Percentiles rank a stretch among this genome's conserved stretches.
phyloP scores from a whole-genome alignment of 139 green algal genomes.

The Chlorella vulgaris region DNA sequence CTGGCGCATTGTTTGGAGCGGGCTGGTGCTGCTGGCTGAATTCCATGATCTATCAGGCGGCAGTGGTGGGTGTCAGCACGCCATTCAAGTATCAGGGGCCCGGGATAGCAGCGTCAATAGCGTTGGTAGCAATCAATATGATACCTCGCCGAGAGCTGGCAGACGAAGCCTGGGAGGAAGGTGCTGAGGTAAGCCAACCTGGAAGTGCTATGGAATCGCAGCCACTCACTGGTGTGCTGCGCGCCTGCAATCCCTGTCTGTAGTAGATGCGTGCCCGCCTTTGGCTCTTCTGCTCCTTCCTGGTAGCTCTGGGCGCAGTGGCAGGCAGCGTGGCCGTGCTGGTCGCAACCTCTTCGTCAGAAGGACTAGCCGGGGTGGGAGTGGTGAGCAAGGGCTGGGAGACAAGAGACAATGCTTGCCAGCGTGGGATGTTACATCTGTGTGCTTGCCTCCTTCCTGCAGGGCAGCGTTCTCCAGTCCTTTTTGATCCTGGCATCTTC shows the following conservation, averaged over 20 bases:
- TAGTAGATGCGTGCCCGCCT: constrained; percentile 42
- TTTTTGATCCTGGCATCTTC: constrained; percentile 42
- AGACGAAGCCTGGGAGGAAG: constrained; percentile 33
- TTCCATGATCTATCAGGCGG: constrained; percentile 39
- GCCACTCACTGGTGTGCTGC: background rate
- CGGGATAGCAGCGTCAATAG: constrained; percentile 36
- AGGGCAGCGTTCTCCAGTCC: constrained; percentile 51
- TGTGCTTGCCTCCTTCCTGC: constrained; percentile 7
- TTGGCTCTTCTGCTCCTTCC: constrained; percentile 54
- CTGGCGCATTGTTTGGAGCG: constrained; percentile 50
- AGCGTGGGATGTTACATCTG: background rate
- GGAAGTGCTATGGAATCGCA: background rate
- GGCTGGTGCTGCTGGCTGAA: constrained; percentile 50
- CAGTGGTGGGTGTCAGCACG: constrained; percentile 7
- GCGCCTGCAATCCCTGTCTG: background rate
- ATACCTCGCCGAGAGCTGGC: constrained; percentile 41
- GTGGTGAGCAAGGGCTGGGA: constrained; percentile 39
- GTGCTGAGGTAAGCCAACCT: constrained; percentile 28
- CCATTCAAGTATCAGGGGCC: constrained; percentile 54
- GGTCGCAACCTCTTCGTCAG: constrained; percentile 1
- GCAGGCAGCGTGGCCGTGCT: constrained; percentile 53
- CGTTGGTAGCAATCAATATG: constrained; percentile 55
- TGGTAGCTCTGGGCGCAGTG: constrained; percentile 42
- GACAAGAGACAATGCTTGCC: background rate
- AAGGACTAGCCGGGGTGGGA: constrained; percentile 28